Conservation (phyloP, 257 asterid genomes). For the Ilex aquifolium region DNA sequence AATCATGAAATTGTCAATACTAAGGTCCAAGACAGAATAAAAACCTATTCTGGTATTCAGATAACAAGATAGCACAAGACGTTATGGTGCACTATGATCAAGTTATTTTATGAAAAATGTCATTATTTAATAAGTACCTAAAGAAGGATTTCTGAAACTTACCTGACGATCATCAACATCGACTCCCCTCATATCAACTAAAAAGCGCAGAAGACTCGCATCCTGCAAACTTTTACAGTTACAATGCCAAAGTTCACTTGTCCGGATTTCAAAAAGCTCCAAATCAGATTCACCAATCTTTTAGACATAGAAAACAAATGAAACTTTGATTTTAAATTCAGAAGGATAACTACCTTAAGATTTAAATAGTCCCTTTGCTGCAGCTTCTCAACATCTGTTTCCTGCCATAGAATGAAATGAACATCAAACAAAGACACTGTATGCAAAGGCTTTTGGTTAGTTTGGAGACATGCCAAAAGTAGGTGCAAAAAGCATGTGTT, state of each 20-base stretch:
- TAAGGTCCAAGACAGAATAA: no score
- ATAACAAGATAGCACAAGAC: no score
- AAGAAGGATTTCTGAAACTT: conserved; percentile 19
- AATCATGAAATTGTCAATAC: no score
- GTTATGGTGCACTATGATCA: no score
- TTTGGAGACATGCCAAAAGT: no score
- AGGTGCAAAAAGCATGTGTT: no score
- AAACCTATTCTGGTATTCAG: no score
- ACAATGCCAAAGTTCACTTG: conserved; percentile 33
- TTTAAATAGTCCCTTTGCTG: conserved; percentile 91
- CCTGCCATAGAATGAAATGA: conserved; percentile 39
- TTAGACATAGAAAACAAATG: conserved; percentile 10
- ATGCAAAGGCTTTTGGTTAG: neutral
- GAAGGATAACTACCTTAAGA: conserved; percentile 54
- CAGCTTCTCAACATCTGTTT: conserved; percentile 89
- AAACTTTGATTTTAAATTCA: conserved; percentile 11
- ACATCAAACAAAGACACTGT: neutral
- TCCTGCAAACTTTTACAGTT: conserved; percentile 76
- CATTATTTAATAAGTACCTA: conserved; percentile 1
- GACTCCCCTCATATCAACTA: conserved; percentile 97
- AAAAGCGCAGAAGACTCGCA: conserved; percentile 94
- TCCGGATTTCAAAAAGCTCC: conserved; percentile 12
- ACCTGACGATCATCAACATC: conserved; percentile 99
- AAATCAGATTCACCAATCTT: conserved; percentile 5
- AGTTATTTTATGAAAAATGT: no score